A percentile compares a stretch with the other conserved stretches of the same genome.
These are phyloP conservation scores for Teratosphaeria destructans DNA, from an alignment of 2,329 filamentous ascomycete genomes.

Conservation along the genomic window DNA sequence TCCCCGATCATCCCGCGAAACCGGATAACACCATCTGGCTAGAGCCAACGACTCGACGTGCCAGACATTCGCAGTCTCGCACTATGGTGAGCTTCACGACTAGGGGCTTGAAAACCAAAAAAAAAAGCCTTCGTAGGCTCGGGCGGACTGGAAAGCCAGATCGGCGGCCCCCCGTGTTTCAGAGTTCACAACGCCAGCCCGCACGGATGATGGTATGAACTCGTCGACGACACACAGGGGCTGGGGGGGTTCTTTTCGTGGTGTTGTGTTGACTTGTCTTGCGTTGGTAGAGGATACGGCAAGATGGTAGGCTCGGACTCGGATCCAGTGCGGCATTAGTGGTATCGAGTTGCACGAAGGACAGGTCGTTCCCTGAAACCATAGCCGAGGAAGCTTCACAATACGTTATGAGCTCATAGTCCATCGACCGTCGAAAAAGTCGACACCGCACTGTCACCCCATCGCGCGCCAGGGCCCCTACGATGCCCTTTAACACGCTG, in stretches of 20 bases:
- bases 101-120: not conserved
- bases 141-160: not conserved
- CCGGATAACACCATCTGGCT: not conserved
- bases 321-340: no score
- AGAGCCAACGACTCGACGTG: not conserved
- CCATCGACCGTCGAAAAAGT: not conserved
- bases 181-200: not conserved
- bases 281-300: not conserved
- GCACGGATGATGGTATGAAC: not conserved
- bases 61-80: not conserved
- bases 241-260: not conserved
- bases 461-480: not conserved
- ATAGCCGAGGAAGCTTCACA: not conserved
- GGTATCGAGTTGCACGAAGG: not conserved
- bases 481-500: slow-evolving; percentile 64
- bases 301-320: no score
- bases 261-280: not conserved
- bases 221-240: not conserved
- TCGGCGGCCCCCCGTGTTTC: not conserved
- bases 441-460: not conserved
- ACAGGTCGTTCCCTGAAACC: not conserved
- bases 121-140: not conserved
- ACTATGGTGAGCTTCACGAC: not conserved
- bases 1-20: not conserved
- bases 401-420: not conserved